Base-by-base conservation (phyloP, 2,329 filamentous ascomycete genomes). In the Clathrospora elynae region DNA sequence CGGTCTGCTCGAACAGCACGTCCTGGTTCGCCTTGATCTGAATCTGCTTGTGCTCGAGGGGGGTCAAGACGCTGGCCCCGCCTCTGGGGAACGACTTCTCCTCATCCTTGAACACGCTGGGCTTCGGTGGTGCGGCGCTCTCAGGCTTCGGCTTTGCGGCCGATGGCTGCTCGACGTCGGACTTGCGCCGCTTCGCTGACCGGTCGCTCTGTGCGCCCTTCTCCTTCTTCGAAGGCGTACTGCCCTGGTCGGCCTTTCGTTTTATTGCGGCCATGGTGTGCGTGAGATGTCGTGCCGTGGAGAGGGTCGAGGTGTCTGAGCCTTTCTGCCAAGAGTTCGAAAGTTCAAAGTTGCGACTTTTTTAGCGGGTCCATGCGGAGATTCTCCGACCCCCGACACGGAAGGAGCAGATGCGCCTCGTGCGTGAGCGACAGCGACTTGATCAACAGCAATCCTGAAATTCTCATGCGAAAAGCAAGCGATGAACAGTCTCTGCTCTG, bases 41-140 rank as follows among this genome's bases (percentile, higher is more conserved):
- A 51, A 99, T 97, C 72, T 97, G 90, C 74, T 96, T 96, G 67
- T 95, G 88, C 70, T 99, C 93, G 36, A 99, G 77, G 13, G 93
- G 91, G 2, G 93, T 96, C 66, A 99, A 75, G 37, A 96, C 79
- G 65, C 89, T 95, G 38, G 84, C 92, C 29, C 93, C 95, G 42
- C 93, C 93, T 78, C 93, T 84, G 56, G 93, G 92, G 62, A 99
- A 99, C 30, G 92, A 79, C 22, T 85, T 85, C 66, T 96, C 93
- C 55, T 97, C 93, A 55, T 93, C 86, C 68, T 76, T 76, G 57
- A 84, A 66, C 12, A 82, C 70, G 14, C 76, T 78, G 43, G 33
- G 23, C 25, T 60, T 55, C 14, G 60, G 65, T n/a, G n/a, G n/a
- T 12, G 70, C 44, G 51, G 64, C 44, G 34, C 53, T 62, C 41